Percentiles rank a stretch among this genome's conserved stretches.
These are phyloP conservation scores for Lizonia empirigonia DNA, from an alignment of 2,329 filamentous ascomycete genomes.

Conservation along the genomic window DNA sequence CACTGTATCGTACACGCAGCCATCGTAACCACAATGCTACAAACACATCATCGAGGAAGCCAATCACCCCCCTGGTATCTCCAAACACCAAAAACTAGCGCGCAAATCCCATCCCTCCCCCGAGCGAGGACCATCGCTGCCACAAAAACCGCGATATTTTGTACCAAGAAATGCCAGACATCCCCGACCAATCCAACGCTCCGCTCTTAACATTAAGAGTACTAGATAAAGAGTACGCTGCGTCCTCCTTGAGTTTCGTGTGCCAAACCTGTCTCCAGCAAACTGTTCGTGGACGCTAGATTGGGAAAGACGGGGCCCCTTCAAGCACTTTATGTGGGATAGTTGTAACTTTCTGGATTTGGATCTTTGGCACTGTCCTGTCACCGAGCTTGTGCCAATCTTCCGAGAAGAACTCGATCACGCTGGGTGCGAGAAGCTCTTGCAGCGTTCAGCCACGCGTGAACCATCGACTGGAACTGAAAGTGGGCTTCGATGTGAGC, in stretches of 20 bases:
- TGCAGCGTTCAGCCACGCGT: conserved; percentile 20
- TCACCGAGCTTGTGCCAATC: not conserved
- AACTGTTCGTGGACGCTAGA: not conserved
- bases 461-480: conserved; percentile 24
- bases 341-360: conserved; percentile 18
- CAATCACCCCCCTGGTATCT: no score
- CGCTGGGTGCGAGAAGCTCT: conserved; percentile 3
- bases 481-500: no score
- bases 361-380: not conserved
- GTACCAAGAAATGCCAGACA: no score
- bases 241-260: conserved; percentile 1
- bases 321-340: conserved; percentile 9
- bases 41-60: no score
- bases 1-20: no score
- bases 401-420: not conserved
- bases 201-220: not conserved
- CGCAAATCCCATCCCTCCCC: no score
- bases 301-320: not conserved
- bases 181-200: no score
- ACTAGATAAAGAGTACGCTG: not conserved
- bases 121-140: no score
- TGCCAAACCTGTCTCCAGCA: not conserved
- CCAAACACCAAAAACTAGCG: no score
- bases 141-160: no score
- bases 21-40: no score